Conservation (phyloP, 371 early-diverging fungal species). For the Mortierella sp. region DNA sequence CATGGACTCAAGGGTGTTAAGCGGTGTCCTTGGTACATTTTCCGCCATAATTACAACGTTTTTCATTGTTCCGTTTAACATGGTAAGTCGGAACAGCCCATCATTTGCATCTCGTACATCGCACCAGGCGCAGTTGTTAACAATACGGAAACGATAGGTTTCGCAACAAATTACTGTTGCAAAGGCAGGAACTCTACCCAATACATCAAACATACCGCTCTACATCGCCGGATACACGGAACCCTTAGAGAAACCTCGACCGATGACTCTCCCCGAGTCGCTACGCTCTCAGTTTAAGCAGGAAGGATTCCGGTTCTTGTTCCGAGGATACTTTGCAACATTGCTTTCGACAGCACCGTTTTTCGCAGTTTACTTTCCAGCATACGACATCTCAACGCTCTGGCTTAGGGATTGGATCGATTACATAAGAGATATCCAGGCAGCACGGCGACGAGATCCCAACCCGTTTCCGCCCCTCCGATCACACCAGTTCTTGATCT, state of each 20-base stretch:
- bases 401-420: slow-evolving; percentile 38
- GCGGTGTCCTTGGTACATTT: slow-evolving; percentile 34
- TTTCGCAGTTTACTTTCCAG: slow-evolving; percentile 49
- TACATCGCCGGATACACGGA: slow-evolving; percentile 30
- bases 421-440: slow-evolving; percentile 31
- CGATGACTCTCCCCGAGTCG: slow-evolving; percentile 33
- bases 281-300: slow-evolving; percentile 33
- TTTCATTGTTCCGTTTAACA: slow-evolving; percentile 48
- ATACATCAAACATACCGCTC: slow-evolving; percentile 32
- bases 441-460: slow-evolving; percentile 16
- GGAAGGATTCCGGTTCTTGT: slow-evolving; percentile 44
- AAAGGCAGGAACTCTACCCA: slow-evolving; percentile 38
- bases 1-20: slow-evolving; percentile 18
- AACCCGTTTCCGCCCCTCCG: slow-evolving; percentile 27
- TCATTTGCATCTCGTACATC: no score
- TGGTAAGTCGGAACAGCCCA: slow-evolving; percentile 17
- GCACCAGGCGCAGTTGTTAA: no score
- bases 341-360: slow-evolving; percentile 39
- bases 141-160: slow-evolving; percentile 8
- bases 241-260: slow-evolving; percentile 12
- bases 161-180: slow-evolving; percentile 42
- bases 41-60: slow-evolving; percentile 38
- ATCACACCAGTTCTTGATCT: slow-evolving; percentile 37
- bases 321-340: slow-evolving; percentile 45
- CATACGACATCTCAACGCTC: slow-evolving; percentile 30